These are phyloP conservation scores for Acacia confusa DNA, from an alignment of 306 rosid species.

Conservation along the genomic window DNA sequence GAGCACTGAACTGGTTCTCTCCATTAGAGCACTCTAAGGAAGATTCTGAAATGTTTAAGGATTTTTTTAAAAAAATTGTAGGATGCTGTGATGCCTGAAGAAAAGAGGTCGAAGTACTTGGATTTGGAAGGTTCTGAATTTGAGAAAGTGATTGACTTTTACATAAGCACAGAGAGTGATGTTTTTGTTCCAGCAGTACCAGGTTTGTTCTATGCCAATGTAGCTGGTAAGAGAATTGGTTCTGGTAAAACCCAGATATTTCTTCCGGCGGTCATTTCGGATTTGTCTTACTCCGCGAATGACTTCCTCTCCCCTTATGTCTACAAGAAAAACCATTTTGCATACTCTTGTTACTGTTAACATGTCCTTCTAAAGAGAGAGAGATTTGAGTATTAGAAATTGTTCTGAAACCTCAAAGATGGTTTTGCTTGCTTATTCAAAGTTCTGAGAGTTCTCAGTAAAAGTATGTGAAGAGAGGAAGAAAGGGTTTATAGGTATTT, in stretches of 20 bases:
- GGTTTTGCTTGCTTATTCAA: conserved; percentile 33
- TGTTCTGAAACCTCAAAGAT: conserved; percentile 37
- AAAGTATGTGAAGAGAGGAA: not conserved
- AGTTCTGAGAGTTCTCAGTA: not conserved
- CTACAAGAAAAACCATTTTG: conserved; percentile 75
- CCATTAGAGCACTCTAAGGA: not conserved
- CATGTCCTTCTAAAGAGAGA: not conserved
- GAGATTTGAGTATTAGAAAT: not conserved
- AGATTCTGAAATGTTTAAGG: not conserved
- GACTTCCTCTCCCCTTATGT: conserved; percentile 66
- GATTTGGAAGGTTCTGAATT: conserved; percentile 59
- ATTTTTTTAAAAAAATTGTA: conserved; percentile 38
- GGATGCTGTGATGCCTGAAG: conserved; percentile 80
- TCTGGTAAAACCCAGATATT: conserved; percentile 68
- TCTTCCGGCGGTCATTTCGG: conserved; percentile 61
- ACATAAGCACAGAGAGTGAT: conserved; percentile 62
- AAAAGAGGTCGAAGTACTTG: conserved; percentile 61
- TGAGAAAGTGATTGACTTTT: conserved; percentile 72
- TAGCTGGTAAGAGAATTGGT: conserved; percentile 79
- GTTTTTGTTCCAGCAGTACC: conserved; percentile 81
- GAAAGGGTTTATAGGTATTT: not conserved
- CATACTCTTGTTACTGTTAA: conserved; percentile 75
- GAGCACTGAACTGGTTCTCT: too few species aligned
- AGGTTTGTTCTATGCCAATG: conserved; percentile 78
- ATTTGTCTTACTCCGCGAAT: conserved; percentile 48